Evolutionary conservation across 1,284 basidiomycete species (phyloP), one percentile per base, ranked within the genome.

Genomic region (Trametes polyzona): DNA sequence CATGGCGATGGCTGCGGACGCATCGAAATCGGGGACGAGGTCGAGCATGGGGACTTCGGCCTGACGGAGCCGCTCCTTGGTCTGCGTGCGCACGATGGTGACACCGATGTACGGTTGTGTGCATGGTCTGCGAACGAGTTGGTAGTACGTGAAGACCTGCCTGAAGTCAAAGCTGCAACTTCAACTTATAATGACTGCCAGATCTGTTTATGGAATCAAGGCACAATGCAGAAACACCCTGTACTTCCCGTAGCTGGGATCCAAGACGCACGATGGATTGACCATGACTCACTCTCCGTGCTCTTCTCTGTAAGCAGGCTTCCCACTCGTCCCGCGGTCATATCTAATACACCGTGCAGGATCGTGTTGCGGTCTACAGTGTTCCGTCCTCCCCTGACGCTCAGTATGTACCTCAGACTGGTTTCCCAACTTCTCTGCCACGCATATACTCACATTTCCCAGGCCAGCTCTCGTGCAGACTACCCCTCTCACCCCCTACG

Each of bases 41-140:
- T 63, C 57, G 68, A 57, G 53, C 65, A 60, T 52, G 71, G 69
- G 7, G 61, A 70, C 23, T 40, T 82, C 11, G 74, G 52, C 41
- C 67, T 55, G 66, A 69, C 43, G 54, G 59, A 67, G 9, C 57
- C 70, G 0, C 50, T 77, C 4, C 46, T 69, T 9, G 78, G 77
- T 4, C 64, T 81, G 35, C 72, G 69, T 16, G 67, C 71, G 16
- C 66, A 68, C 24, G 59, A 62, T 29, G 58, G 61, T 16, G 71
- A 62, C 2, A 64, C 65, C n/a, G 67, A 58, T 29, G 57, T 77
- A 11, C 68, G 73, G 21, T 76, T 76, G 0, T 55, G 79, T 19
- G 71, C 69, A 14, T 86, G 83, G 83, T 77, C 80, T 0, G 69
- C 75, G 26, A 49, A 69, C 11, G 72, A 76, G 49, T 55, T 85